Evolutionary conservation across 352 stramenopile genomes (phyloP).

Genomic region (Pythium coloratum): DNA sequence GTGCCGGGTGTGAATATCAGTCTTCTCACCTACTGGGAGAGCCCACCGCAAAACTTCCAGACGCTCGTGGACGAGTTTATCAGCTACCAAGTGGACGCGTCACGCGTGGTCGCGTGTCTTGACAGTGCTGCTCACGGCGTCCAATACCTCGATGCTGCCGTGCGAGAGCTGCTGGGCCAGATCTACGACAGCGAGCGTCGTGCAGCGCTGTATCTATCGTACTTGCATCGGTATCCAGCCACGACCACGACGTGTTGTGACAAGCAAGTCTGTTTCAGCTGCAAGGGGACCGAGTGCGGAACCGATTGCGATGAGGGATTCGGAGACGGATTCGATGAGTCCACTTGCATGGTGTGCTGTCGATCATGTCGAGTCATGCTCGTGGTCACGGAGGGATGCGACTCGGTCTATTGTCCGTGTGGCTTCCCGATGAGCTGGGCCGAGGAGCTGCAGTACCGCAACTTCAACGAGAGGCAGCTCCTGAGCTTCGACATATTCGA

Average conservation of each 20-base stretch:
- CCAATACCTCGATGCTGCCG: not conserved
- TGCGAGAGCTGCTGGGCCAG: not conserved
- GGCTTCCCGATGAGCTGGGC: constrained; percentile 8
- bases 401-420: constrained; percentile 36
- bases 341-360: constrained; percentile 39
- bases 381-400: constrained; percentile 51
- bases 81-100: not conserved
- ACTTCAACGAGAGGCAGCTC: not conserved
- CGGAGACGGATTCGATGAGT: constrained; percentile 28
- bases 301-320: not conserved
- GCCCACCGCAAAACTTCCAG: not conserved
- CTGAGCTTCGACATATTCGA: constrained; percentile 4
- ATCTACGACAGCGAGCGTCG: constrained; percentile 7
- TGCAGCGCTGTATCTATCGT: not conserved
- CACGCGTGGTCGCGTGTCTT: not conserved
- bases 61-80: not conserved
- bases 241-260: not conserved
- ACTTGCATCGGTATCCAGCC: constrained; percentile 1
- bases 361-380: constrained; percentile 41
- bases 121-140: not conserved
- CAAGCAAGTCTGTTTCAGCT: not conserved
- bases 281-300: not conserved
- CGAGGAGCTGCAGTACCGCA: not conserved
- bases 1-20: not conserved
- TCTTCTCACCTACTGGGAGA: not conserved